These are phyloP conservation scores for Pelargonium cotyledonis DNA, from an alignment of 441 rosid species.

Conservation along the genomic window DNA sequence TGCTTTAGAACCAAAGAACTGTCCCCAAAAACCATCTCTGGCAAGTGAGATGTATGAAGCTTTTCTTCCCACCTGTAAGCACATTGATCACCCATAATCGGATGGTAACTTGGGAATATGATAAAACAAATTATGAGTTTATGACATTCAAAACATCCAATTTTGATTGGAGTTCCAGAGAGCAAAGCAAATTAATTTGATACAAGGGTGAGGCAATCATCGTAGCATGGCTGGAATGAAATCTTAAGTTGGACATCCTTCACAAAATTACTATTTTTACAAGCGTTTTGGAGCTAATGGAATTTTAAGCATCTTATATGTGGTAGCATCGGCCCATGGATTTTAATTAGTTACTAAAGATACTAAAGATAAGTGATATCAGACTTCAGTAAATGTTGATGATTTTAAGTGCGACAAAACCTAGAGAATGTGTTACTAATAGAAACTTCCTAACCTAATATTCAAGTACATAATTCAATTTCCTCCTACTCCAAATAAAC, in stretches of 20 bases:
- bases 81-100: constrained; percentile 15
- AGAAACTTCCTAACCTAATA: neutral
- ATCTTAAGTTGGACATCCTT: neutral
- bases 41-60: constrained; percentile 73
- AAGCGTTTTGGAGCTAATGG: neutral
- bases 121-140: too few species aligned
- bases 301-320: neutral
- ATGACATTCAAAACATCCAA: neutral
- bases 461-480: neutral
- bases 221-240: neutral
- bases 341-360: neutral
- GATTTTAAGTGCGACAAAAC: neutral
- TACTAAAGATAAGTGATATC: neutral
- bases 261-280: neutral
- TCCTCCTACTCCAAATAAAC: too few species aligned
- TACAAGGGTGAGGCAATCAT: neutral
- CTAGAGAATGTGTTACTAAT: neutral
- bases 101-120: neutral
- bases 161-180: neutral
- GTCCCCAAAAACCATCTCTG: constrained; percentile 92
- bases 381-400: too few species aligned
- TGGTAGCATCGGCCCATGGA: too few species aligned
- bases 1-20: constrained; percentile 61
- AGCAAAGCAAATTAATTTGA: too few species aligned
- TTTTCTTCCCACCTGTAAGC: constrained; percentile 69